Evolutionary conservation across 257 asterid species (phyloP).

Genomic region (Lantana camara): DNA sequence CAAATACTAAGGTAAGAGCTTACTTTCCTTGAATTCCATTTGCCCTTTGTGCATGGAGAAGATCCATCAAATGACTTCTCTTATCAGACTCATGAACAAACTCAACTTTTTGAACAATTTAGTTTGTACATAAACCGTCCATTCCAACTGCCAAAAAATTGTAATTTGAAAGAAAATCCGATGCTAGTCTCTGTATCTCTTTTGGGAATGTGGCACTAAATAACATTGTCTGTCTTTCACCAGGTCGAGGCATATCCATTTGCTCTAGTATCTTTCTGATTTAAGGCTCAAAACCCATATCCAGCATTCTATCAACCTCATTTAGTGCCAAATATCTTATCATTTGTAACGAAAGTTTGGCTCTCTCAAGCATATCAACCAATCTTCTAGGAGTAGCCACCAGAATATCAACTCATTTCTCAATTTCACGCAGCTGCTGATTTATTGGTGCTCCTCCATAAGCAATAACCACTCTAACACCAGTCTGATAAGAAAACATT

Average conservation of each 20-base stretch:
- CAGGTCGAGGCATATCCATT: constrained; percentile 90
- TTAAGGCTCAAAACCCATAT: constrained; percentile 96
- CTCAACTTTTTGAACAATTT: constrained; percentile 87
- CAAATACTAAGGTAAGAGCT: constrained; percentile 83
- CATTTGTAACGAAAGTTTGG: constrained; percentile 71
- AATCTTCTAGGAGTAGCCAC: constrained; percentile 96
- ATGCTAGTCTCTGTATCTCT: constrained; percentile 94
- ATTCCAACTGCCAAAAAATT: constrained; percentile 89
- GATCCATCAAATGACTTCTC: constrained; percentile 91
- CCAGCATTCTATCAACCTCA: constrained; percentile 93
- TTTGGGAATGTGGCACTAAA: constrained; percentile 93
- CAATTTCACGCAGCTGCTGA: constrained; percentile 87
- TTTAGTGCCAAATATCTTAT: constrained; percentile 81
- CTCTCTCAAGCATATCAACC: constrained; percentile 91
- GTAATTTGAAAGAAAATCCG: constrained; percentile 71
- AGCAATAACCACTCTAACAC: constrained; percentile 70
- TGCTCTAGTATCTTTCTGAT: constrained; percentile 87
- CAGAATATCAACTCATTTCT: constrained; percentile 91
- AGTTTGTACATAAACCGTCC: constrained; percentile 87
- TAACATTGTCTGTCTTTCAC: constrained; percentile 85
- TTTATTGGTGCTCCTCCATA: constrained; percentile 86
- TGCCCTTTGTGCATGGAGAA: constrained; percentile 78
- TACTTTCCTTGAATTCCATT: constrained; percentile 67
- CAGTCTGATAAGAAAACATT: too few relatives aligned
- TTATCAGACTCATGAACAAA: constrained; percentile 79